Base-by-base conservation (phyloP, 352 stramenopile species). In the Globisporangium okanoganense region DNA sequence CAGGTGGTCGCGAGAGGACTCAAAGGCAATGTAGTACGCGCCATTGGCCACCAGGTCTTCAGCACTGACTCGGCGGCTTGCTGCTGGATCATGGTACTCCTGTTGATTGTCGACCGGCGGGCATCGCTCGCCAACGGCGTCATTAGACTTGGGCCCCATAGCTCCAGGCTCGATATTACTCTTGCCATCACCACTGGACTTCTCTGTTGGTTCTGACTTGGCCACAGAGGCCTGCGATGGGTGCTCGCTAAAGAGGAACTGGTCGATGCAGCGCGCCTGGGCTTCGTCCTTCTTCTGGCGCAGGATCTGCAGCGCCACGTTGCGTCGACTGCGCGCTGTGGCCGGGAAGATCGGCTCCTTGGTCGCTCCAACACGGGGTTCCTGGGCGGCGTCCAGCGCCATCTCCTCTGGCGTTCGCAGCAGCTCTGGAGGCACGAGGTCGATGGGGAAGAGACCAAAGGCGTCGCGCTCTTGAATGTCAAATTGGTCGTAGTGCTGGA, bases 381-480 rank as follows among this genome's bases (percentile, higher is more conserved):
- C 51, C 13, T 33, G 52, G 10, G 41, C 40, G 24, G 51, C 52
- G 43, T 75, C 61, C 9, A 56, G 59, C 1, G 29, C 45, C 45
- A 76, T 63, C 40, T 81, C 62, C 10, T 67, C 58, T 18, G 45
- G 13, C 13, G 65, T 65, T 43, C 67, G 73, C 27, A 76, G 61
- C 29, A 85, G 54, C 40, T 88, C 78, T 0, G 78, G 78, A 0
- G 78, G 76, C 41, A 88, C 71, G 18, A 88, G 71, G 47, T 88
- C 78, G 48, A 85, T 41, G 4, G 78, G 78, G 27, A 86, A 72
- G 22, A 88, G 58, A 0, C 78, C 78, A 43, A 79, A 88, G 3
- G 57, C 60, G 61, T 88, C 78, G 14, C 78, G 74, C n/a, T 62
- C 64, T 47, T 84, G 61, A 18, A 61, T 48, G 41, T 69, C 63